These are phyloP conservation scores for Populus hybrid DNA, from an alignment of 441 rosid genomes.

Conservation along the genomic window DNA sequence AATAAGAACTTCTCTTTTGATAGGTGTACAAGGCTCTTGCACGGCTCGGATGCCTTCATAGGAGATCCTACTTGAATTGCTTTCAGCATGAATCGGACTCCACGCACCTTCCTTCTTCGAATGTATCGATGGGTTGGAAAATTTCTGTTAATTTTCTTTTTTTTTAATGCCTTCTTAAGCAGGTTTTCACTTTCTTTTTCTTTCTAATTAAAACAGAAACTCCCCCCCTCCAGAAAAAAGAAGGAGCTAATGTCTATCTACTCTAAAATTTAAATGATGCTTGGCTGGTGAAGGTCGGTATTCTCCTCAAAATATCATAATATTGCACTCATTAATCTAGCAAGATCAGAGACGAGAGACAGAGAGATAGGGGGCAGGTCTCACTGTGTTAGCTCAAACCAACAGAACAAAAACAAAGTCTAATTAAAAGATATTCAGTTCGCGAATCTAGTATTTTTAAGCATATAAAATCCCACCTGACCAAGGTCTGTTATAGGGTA, in stretches of 20 bases:
- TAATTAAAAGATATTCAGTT: neutral
- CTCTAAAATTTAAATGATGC: neutral
- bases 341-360: neutral
- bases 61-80: neutral
- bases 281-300: neutral
- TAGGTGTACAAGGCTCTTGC: neutral
- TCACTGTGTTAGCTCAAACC: neutral
- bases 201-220: no score
- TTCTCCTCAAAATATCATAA: neutral
- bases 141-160: no score
- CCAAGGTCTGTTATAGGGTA: neutral
- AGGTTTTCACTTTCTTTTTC: no score
- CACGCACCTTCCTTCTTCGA: neutral
- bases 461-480: neutral
- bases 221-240: no score
- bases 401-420: neutral
- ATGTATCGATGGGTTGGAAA: neutral
- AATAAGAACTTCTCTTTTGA: neutral
- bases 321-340: neutral
- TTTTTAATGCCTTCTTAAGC: no score
- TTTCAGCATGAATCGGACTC: no score
- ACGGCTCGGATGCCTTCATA: neutral
- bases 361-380: neutral
- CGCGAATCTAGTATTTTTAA: neutral
- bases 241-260: neutral